Evolutionary conservation across 1,284 basidiomycete genomes (phyloP).

Genomic region (Kwoniella shivajii): DNA sequence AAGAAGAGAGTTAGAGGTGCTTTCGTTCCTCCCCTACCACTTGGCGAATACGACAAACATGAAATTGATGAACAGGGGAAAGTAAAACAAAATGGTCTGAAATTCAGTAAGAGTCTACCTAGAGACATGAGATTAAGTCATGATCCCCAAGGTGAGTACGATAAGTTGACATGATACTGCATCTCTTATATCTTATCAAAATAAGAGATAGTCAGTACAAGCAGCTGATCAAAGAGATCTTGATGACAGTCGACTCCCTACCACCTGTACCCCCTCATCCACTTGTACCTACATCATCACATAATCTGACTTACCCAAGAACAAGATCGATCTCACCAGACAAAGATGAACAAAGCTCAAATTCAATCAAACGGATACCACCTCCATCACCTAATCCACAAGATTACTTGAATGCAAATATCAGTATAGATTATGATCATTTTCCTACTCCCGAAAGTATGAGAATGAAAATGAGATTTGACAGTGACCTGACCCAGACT

Average conservation of each 20-base stretch:
- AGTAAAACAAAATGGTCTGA: conserved; percentile 16
- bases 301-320: background rate
- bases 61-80: conserved; percentile 5
- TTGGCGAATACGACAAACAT: background rate
- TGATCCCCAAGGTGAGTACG: conserved; percentile 13
- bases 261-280: conserved; percentile 6
- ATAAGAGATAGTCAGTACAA: background rate
- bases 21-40: conserved; percentile 3
- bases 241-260: background rate
- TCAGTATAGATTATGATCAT: conserved; percentile 13
- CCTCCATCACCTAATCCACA: conserved; percentile 10
- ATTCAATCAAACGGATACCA: conserved; percentile 4
- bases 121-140: conserved; percentile 20
- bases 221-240: background rate
- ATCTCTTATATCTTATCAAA: background rate
- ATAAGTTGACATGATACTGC: no score
- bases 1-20: conserved; percentile 14
- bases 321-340: background rate
- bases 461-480: conserved; percentile 21
- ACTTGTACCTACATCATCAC: background rate
- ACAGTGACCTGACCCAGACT: conserved; percentile 13
- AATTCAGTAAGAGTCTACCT: conserved; percentile 21
- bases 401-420: conserved; percentile 1
- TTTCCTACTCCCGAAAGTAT: conserved; percentile 25
- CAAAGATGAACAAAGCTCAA: background rate